Evolutionary conservation across 352 stramenopile species (phyloP), one percentile per base, ranked within the genome.

Genomic region (Pythium brachiatum): DNA sequence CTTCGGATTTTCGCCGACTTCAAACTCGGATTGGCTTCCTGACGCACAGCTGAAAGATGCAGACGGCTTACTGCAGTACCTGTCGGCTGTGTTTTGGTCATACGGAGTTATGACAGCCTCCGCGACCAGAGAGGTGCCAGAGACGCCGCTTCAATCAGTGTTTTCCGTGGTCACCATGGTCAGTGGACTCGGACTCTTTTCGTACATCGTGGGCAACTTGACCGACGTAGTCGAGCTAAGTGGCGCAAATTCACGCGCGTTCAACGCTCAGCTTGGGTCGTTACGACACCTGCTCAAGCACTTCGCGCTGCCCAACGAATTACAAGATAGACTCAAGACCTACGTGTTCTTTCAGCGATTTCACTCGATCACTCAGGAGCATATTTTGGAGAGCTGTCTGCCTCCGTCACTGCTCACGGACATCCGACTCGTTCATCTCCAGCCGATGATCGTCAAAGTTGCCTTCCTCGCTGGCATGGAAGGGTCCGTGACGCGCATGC

Each of bases 351-450:
- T 88, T 51, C 68, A 81, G 52, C 69, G 74, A 1, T 92, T 79
- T 47, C 83, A 90, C 44, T 82, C 80, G 3, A 92, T 92, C 53
- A 88, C 82, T 0, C 76, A 92, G 57, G 83, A 92, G 55, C 65
- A 85, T 50, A 48, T 85, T 2, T 62, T 92, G 0, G 78, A 85
- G 48, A 70, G 76, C 21, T 88, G 75, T 26, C 59, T 92, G 0
- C 81, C 83, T 2, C 81, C 81, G 9, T 90, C 83, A 18, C 50
- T 92, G 29, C 57, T 92, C 1, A 83, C 79, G 0, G 83, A 92
- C 52, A 88, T 89, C 29, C 74, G 81, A 7, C 74, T 89, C 64
- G 70, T 92, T 1, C 74, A 89, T 26, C 53, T 92, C 12, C 66
- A 85, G 51, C 76, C 81, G 1, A 90, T 92, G 81, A 85, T 90